phyloP scores from a whole-genome alignment of 2,329 filamentous ascomycete species.

The Talaromyces sp. region DNA sequence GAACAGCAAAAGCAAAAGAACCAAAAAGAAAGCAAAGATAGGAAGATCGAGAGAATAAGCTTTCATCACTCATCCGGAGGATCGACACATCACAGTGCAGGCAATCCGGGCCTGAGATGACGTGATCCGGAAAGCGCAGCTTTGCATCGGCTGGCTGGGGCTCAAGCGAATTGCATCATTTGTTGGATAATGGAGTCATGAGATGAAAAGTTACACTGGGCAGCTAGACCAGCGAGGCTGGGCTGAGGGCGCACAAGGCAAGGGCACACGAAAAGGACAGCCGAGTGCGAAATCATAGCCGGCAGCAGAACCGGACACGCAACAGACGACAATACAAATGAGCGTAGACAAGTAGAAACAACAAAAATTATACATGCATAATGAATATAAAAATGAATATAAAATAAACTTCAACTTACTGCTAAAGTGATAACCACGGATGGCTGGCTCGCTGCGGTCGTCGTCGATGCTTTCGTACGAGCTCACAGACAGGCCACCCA shows the following conservation, averaged over 20 bases:
- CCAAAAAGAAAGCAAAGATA: background rate
- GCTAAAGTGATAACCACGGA: slow-evolving; percentile 33
- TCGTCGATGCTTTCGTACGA: slow-evolving; percentile 39
- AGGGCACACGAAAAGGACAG: background rate
- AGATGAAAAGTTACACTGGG: background rate
- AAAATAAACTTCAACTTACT: slow-evolving; percentile 25
- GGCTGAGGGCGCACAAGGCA: too few species aligned
- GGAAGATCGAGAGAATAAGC: background rate
- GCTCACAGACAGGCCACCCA: slow-evolving; percentile 37
- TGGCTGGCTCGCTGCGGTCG: slow-evolving; percentile 32
- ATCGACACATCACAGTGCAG: background rate
- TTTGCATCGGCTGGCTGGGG: slow-evolving; percentile 3
- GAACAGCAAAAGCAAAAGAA: background rate
- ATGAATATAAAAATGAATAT: background rate
- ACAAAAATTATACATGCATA: background rate
- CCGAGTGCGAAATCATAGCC: background rate
- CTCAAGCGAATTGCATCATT: background rate
- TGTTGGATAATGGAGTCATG: background rate
- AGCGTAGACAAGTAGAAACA: background rate
- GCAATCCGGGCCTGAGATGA: slow-evolving; percentile 1
- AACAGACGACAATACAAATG: too few species aligned
- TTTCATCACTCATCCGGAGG: background rate
- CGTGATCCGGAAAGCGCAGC: slow-evolving; percentile 13
- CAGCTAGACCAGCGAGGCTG: too few species aligned
- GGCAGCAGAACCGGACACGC: background rate